Evolutionary conservation across 2,329 filamentous ascomycete species (phyloP), one percentile per base, ranked within the genome.

Genomic region (Talaromyces sp.): DNA sequence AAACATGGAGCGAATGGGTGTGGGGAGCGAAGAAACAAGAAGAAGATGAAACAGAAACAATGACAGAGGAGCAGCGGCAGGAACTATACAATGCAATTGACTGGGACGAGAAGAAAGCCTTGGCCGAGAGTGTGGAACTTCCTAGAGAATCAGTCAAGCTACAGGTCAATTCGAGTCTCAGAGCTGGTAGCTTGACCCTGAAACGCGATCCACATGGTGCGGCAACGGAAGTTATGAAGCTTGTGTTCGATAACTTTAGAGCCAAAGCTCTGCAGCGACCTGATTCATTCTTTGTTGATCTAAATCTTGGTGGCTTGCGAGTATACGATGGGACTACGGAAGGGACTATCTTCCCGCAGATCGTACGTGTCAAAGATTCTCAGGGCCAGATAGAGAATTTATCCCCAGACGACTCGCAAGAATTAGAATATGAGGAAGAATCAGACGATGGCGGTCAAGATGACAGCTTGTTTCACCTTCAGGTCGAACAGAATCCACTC

Each of bases 21-120:
- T 98, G 94, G 93, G 93, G 94, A 22, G 84, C 89, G 1, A 91
- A 93, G 71, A 83, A 89, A 60, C 85, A 90, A 47, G 84, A 90
- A 52, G 84, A 90, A 52, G 84, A 88, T 3, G 90, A 96, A 70
- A 90, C 93, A 68, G 91, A 89, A 0, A 87, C 92, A 66, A 96
- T 99, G 85, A 96, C 92, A 0, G 95, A 99, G 67, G 89, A 98
- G 77, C 93, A 99, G 76, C 89, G 94, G 49, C 93, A 98, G 75
- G 94, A 99, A 78, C 85, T 99, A 10, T 99, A 98, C 77, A 90
- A 96, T 70, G 96, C 92, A 59, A 99, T 99, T 72, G 95, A 98
- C 72, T 99, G 94, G 89, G 92, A 99, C 68, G 95, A 99, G 78
- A 98, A 97, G 82, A 89, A 93, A 67, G 91, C 90, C 1, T 85